A percentile compares a stretch with the other conserved stretches of the same genome.
These are phyloP conservation scores for Ophiostoma sp. DNA, from an alignment of 2,329 filamentous ascomycete species.

Conservation along the genomic window DNA sequence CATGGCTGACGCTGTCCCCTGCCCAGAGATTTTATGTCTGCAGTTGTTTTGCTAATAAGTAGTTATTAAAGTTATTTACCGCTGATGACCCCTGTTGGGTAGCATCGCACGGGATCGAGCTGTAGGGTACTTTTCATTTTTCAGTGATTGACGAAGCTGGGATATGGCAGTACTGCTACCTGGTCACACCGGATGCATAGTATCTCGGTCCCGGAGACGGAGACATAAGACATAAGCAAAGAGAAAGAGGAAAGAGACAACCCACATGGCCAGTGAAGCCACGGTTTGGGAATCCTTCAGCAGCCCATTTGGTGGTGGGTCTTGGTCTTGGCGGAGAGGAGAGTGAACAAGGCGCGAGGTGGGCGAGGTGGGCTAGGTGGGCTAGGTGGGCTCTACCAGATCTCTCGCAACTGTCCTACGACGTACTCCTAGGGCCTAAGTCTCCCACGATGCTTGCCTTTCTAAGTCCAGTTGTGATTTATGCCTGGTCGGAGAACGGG, in stretches of 20 bases:
- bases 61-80: not conserved
- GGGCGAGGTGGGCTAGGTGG: not conserved
- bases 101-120: not conserved
- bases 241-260: not conserved
- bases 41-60: not conserved
- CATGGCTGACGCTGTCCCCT: not conserved
- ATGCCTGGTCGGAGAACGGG: not conserved
- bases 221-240: no score
- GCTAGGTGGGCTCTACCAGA: no score
- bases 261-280: not conserved
- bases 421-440: no score
- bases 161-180: no score
- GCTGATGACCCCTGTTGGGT: not conserved
- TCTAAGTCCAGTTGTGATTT: slow-evolving; percentile 4
- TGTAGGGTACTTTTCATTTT: not conserved
- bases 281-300: slow-evolving; percentile 9
- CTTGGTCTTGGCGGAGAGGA: not conserved
- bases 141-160: not conserved
- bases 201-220: not conserved
- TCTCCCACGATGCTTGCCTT: no score
- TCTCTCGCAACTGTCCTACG: no score
- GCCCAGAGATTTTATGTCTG: not conserved
- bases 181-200: not conserved
- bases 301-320: slow-evolving; percentile 8
- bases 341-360: not conserved